A percentile compares a stretch with the other conserved stretches of the same genome.
Conservation (phyloP, 176 grass and related monocot genomes). For the Zea mays region Zm-B73-REFERENCE-NAM-5.0 NC_050097.1:1981501-1982000, state of each 20-base stretch:
- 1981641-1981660: not conserved
- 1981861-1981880: not conserved
- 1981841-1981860: not conserved
- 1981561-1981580: constrained; percentile 40
- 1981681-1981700: too few species aligned
- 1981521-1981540: constrained; percentile 86
- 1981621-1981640: not conserved
- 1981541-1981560: constrained; percentile 86
- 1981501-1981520: constrained; percentile 48
- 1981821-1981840: not conserved
- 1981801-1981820: not conserved
- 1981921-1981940: too few species aligned
- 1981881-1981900: not conserved
- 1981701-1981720: not conserved
- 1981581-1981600: not conserved
- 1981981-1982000: too few species aligned
- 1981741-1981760: not conserved
- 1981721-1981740: not conserved
- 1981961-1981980: too few species aligned
- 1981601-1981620: not conserved
- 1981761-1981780: not conserved
- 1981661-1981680: not conserved
- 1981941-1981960: too few species aligned
- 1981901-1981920: too few species aligned
- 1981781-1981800: not conserved